Evolutionary conservation across 1,284 basidiomycete species (phyloP).

Genomic region (Leucoagaricus sp.): DNA sequence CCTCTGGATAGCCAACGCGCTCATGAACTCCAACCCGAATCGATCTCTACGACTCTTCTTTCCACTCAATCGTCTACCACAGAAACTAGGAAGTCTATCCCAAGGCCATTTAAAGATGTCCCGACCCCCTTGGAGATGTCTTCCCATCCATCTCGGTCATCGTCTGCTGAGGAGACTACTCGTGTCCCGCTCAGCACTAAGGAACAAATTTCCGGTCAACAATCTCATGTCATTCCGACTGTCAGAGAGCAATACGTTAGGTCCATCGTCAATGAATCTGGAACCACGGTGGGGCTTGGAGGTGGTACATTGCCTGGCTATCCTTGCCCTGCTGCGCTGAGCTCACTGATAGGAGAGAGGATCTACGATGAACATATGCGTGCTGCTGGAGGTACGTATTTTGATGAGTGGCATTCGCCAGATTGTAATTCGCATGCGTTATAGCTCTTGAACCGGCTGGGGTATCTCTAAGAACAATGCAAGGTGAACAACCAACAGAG

Average conservation of each 20-base stretch:
- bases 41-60: too few species aligned
- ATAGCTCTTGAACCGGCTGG: background rate
- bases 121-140: background rate
- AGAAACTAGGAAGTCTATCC: background rate
- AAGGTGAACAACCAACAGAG: too few species aligned
- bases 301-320: slow-evolving; percentile 14
- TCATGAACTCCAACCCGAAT: too few species aligned
- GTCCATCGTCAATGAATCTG: background rate
- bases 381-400: slow-evolving; percentile 5
- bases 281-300: background rate
- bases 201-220: slow-evolving; percentile 6
- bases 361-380: slow-evolving; percentile 14
- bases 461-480: too few species aligned
- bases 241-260: slow-evolving; percentile 1
- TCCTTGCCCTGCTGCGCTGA: slow-evolving; percentile 10
- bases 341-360: slow-evolving; percentile 13
- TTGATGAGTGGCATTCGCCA: background rate
- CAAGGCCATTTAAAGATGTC: background rate
- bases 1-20: too few species aligned
- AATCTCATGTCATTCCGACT: background rate
- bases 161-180: background rate
- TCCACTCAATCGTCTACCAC: background rate
- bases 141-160: background rate
- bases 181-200: slow-evolving; percentile 2
- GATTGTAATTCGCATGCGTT: background rate